A percentile compares a stretch with the other conserved stretches of the same genome.
These are phyloP conservation scores for Cyberlindnera euphorbiiphila DNA, from an alignment of 805 yeast genomes.

Conservation along the genomic window DNA sequence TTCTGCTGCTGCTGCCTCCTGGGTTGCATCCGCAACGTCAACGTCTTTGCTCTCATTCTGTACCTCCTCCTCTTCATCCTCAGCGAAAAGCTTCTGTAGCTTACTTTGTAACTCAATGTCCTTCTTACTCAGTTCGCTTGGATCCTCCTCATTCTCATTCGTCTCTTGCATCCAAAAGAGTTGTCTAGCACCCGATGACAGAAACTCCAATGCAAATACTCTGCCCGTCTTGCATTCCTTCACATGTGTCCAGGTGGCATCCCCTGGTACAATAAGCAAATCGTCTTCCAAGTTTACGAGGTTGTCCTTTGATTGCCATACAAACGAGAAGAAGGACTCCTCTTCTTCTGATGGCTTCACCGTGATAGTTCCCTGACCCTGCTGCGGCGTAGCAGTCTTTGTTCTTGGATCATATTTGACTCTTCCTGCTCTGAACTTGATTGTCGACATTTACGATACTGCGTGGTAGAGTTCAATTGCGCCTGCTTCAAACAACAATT, in stretches of 20 bases:
- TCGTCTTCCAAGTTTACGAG: slow-evolving; percentile 50
- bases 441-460: slow-evolving; percentile 18
- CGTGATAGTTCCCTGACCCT: slow-evolving; percentile 62
- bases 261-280: slow-evolving; percentile 77
- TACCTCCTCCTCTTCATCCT: slow-evolving; percentile 39
- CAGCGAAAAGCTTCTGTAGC: slow-evolving; percentile 44
- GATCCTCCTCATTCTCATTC: slow-evolving; percentile 59
- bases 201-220: slow-evolving; percentile 63
- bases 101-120: slow-evolving; percentile 49
- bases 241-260: slow-evolving; percentile 72
- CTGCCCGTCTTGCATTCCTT: slow-evolving; percentile 72
- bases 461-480: too few species aligned
- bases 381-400: slow-evolving; percentile 63
- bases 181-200: slow-evolving; percentile 54
- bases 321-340: slow-evolving; percentile 63
- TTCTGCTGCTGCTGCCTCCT: slow-evolving; percentile 8
- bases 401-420: slow-evolving; percentile 61
- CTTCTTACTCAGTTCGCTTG: slow-evolving; percentile 50
- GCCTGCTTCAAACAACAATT: too few species aligned
- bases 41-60: slow-evolving; percentile 31
- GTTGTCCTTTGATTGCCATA: slow-evolving; percentile 66
- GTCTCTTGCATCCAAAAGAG: slow-evolving; percentile 73
- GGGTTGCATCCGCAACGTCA: slow-evolving; percentile 9
- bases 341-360: slow-evolving; percentile 65
- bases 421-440: slow-evolving; percentile 73